Evolutionary conservation across 106 monocot genomes (phyloP).

Genomic region (Dendrobium catenatum): DNA sequence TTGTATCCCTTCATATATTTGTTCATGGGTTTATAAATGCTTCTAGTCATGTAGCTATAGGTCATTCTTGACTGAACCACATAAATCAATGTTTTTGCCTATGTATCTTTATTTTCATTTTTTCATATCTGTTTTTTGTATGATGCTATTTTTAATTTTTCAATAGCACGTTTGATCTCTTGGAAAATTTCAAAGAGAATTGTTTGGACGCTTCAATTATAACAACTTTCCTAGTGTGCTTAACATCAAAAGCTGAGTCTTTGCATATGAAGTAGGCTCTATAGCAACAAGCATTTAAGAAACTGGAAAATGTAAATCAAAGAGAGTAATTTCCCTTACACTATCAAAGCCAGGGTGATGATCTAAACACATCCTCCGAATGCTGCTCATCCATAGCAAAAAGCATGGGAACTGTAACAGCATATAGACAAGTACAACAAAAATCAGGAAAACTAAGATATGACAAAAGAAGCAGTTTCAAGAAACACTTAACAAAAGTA

Average conservation of each 20-base stretch:
- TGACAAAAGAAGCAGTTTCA: not conserved
- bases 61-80: not conserved
- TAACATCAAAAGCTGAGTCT: not conserved
- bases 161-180: not conserved
- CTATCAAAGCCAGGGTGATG: constrained; percentile 79
- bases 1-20: not conserved
- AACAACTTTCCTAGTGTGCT: not conserved
- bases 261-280: not conserved
- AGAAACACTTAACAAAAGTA: not conserved
- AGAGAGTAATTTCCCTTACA: constrained; percentile 32
- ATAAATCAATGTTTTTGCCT: not conserved
- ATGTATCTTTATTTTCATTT: not conserved
- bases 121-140: not conserved
- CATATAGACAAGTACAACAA: constrained; percentile 6
- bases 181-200: not conserved
- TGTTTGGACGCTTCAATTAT: not conserved
- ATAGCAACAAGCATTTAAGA: not conserved
- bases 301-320: not conserved
- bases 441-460: not conserved
- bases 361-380: constrained; percentile 86
- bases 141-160: not conserved
- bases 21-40: not conserved
- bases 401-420: constrained; percentile 79
- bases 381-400: constrained; percentile 79
- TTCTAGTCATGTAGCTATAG: not conserved